Base-by-base conservation (phyloP, 108 stramenopile genomes). In the Phaeodactylum tricornutum region DNA sequence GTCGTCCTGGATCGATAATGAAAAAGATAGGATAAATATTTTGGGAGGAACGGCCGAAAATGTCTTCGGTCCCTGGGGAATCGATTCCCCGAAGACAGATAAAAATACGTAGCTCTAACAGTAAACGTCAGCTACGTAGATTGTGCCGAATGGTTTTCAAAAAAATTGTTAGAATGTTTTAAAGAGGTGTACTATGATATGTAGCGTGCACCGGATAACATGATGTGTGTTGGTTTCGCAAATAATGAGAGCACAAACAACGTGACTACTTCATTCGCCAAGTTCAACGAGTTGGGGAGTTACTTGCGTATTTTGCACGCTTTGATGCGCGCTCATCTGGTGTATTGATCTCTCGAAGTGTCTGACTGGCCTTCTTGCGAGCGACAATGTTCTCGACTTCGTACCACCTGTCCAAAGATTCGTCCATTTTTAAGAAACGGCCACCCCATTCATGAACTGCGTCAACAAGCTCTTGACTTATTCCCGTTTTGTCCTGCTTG, bases 11-110 rank as follows among this genome's bases (percentile, higher is more conserved):
- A 20, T 78, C 3, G 42, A 42, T 31, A 61, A 66, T 7, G 62
- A 49, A 4, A 34, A 42, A 14, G 45, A 72, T n/a, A 39, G 62
- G 24, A 45, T 65, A 46, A 43, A 57, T 4, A 57, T 83, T 16
- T 67, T 87, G 78, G 76, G 79, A 16, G 75, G 75, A 7, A 87
- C 75, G 21, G 78, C 76, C 5, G 73, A 74, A 42, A 36, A 48
- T 11, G 9, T 72, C 3, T 86, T 86, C 60, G 84, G 84, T 28
- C 39, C 43, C 9, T 85, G 79, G 79, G 67, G 70, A n/a, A n/a
- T n/a, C n/a, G n/a, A n/a, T n/a, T n/a, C 9, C 33, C 8, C 33
- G 11, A 34, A 34, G n/a, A n/a, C n/a, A n/a, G n/a, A n/a, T n/a
- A n/a, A n/a, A n/a, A n/a, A n/a, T n/a, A n/a, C n/a, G n/a, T n/a